Evolutionary conservation across 345 rosid genomes (phyloP), one percentile per base, ranked within the genome.

Genomic region (Tarenaya hassleriana): DNA sequence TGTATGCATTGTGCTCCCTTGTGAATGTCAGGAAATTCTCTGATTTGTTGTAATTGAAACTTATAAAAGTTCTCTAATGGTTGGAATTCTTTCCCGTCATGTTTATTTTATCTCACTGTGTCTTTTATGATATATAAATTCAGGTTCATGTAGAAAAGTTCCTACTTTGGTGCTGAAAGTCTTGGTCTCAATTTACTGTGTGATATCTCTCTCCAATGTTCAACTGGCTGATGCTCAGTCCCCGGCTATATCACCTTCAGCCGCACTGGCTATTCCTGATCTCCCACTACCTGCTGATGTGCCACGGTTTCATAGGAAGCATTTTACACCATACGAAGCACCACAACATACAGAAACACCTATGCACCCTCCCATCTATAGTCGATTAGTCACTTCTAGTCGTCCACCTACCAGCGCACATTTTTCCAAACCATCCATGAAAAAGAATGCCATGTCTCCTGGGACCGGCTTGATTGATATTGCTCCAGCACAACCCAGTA

Each of bases 371-470:
- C 94, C 95, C 50, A 59, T 51, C 9, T 73, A 63, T 74, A 88
- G 73, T 4, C 94, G 83, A 16, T 42, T 77, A 45, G 55, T 81
- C 9, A 75, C 84, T 56, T 60, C 79, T 58, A 60, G 64, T 57
- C 94, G 74, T 17, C 82, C 90, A 7, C 84, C 92, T 45, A 57
- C 73, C 12, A 78, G 88, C 48, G 73, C 86, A 13, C 74, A 32
- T 32, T 62, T 85, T 60, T 81, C 96, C 32, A 85, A 70, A 50
- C 81, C 86, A 35, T 81, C 73, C 46, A 68, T 63, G 82, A 75
- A 72, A 68, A 86, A 69, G 66, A 75, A 61, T 57, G 62, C 69
- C 6, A 57, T 68, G 54, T 72, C 88, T 61, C 77, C 95, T 44
- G 61, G 75, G 62, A 75, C 68, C 46, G 80, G 81, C 48, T 68